Evolutionary conservation across 75 land plant species (phyloP), one percentile per base, ranked within the genome.

Genomic region (Adiantum capillusveneris): DNA sequence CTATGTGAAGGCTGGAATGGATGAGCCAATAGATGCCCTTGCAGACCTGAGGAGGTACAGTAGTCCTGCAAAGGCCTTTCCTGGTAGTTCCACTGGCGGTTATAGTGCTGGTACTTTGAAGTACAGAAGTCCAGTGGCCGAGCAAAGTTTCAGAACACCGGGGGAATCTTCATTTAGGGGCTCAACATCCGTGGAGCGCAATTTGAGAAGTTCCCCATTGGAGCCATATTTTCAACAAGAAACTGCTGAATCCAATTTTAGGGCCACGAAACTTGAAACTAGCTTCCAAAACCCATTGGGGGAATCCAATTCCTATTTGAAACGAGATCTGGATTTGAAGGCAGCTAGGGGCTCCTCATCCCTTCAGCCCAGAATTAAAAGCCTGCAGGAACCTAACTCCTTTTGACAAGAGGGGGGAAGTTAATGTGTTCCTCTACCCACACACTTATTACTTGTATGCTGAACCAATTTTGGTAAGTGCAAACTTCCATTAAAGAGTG

Each of bases 31-130:
- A 46, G 17, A n/a, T 46, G 49, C 49, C 21, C 49, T 20, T 46
- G 49, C 21, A 20, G 49, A 46, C 21, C 5, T 14, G 21, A 46
- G 49, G 17, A 17, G 21, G 49, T 46, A n/a, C 17, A 46, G 21
- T 3, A 46, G 14, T 46, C 21, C 49, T 46, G n/a, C 49, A 20
- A 46, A n/a, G 49, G 49, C 49, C 14, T 46, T n/a, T 46, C 49
- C 49, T 46, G 49, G 14, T 46, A 17, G 5, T 46, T 5, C 49
- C 14, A 14, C 37, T 34, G 37, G 7, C 37, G 21, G 21, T 46
- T 46, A 46, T 46, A 14, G 49, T 17, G 17, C 12, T 46, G 49
- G 21, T 7, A 2, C 21, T 46, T n/a, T 17, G 17, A 46, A 46
- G 17, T 46, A n/a, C n/a, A 46, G 49, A 46, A 46, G 12, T 20